A percentile compares a stretch with the other conserved stretches of the same genome.
Conservation (phyloP, 352 stramenopile species). For the Halophytophthora batemanensis region DNA sequence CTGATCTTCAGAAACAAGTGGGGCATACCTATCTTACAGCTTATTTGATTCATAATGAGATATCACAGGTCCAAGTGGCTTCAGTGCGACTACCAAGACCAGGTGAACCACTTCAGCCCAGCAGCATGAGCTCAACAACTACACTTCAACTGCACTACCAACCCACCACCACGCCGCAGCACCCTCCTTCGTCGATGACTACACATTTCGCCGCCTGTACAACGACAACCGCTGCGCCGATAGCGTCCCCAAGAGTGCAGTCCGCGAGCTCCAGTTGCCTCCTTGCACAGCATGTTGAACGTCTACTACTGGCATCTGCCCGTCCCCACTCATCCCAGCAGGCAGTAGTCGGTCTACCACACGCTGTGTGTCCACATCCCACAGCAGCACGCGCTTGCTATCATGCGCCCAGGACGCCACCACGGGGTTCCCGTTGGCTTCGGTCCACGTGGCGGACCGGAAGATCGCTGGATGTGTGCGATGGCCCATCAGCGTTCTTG, state of each 20-base stretch:
- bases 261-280: conserved; percentile 22
- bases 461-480: conserved; percentile 39
- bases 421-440: conserved; percentile 22
- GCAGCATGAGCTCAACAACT: too few species aligned
- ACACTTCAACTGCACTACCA: too few species aligned
- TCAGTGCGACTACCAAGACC: too few species aligned
- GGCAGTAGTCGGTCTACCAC: conserved; percentile 11
- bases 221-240: conserved; percentile 26
- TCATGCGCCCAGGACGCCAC: conserved; percentile 32
- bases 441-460: conserved; percentile 45
- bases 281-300: conserved; percentile 33
- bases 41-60: too few species aligned
- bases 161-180: too few species aligned
- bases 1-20: too few species aligned
- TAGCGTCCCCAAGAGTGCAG: conserved; percentile 34
- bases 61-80: too few species aligned
- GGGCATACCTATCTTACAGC: too few species aligned
- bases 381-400: conserved; percentile 19
- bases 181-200: too few species aligned
- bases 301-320: conserved; percentile 21
- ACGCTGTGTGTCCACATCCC: conserved; percentile 19
- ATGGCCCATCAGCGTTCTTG: conserved; percentile 30
- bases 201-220: conserved; percentile 3
- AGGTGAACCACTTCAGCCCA: too few species aligned
- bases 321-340: conserved; percentile 2